Evolutionary conservation across 1,284 basidiomycete genomes (phyloP).

Genomic region (Rugosomyces carneus): DNA sequence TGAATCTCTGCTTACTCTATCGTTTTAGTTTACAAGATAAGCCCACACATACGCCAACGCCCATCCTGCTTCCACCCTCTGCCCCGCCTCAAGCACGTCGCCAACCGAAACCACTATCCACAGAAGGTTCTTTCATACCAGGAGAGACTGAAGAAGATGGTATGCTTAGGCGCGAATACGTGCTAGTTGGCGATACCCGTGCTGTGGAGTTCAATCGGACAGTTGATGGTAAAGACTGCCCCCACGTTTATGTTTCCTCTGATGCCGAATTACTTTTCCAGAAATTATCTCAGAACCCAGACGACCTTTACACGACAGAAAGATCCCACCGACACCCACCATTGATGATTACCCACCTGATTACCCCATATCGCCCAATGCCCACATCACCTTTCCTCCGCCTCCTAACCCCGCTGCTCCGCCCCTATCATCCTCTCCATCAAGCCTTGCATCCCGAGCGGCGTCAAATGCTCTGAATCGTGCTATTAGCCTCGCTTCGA

Average conservation of each 20-base stretch:
- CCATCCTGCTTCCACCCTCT: constrained; percentile 10
- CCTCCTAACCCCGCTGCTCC: constrained; percentile 43
- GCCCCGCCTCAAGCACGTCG: constrained; percentile 15
- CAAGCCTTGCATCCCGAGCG: constrained; percentile 49
- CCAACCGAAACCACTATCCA: constrained; percentile 35
- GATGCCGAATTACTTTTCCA: constrained; percentile 26
- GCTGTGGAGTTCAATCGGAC: constrained; percentile 75
- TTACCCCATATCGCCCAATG: constrained; percentile 23
- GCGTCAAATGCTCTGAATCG: constrained; percentile 75
- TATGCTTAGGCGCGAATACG: constrained; percentile 67
- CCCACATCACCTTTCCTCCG: constrained; percentile 59
- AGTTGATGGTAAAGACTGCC: constrained; percentile 71
- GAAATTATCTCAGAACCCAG: constrained; percentile 60
- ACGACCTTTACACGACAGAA: constrained; percentile 50
- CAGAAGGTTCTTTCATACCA: constrained; percentile 67
- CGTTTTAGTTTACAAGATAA: constrained; percentile 10
- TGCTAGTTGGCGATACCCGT: constrained; percentile 67
- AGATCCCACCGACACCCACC: constrained; percentile 38
- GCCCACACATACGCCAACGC: constrained; percentile 9
- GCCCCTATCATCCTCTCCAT: constrained; percentile 59
- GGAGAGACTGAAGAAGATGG: constrained; percentile 80
- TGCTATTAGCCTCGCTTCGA: constrained; percentile 84
- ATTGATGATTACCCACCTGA: constrained; percentile 33
- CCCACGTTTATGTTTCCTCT: no score
- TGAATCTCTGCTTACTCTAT: background rate